phyloP scores from a whole-genome alignment of 176 grass and related monocot genomes.

The Secale cereale region DNA sequence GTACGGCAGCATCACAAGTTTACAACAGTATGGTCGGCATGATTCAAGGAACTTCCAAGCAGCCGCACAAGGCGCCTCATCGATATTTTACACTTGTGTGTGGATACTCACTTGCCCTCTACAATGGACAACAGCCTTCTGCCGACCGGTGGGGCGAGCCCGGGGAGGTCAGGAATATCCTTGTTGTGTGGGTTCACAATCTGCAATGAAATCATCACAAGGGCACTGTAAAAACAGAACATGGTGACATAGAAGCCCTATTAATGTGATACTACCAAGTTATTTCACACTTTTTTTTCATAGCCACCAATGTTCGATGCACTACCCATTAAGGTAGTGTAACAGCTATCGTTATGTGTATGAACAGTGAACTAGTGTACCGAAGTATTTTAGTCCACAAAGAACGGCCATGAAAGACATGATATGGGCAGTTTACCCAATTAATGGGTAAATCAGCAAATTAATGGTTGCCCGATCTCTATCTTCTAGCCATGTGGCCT shows the following conservation, averaged over 20 bases:
- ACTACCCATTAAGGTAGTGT: not conserved
- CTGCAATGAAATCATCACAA: constrained; percentile 38
- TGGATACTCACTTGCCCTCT: constrained; percentile 33
- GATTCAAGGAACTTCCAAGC: constrained; percentile 1
- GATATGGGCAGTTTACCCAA: not conserved
- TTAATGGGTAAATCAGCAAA: not conserved
- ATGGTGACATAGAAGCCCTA: not conserved
- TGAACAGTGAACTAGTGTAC: not conserved
- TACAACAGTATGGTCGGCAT: constrained; percentile 11
- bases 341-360: too few relatives aligned
- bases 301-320: not conserved
- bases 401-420: not conserved
- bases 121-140: constrained; percentile 60
- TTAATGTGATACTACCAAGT: not conserved
- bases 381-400: not conserved
- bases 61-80: not conserved
- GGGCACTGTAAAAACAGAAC: not conserved
- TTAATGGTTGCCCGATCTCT: not conserved
- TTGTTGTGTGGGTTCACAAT: constrained; percentile 97
- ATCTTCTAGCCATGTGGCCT: not conserved
- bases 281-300: not conserved
- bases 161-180: constrained; percentile 65
- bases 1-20: not conserved
- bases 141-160: constrained; percentile 73
- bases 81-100: constrained; percentile 20